Conservation (phyloP, 345 rosid genomes). For the Euclidium syriacum region DNA sequence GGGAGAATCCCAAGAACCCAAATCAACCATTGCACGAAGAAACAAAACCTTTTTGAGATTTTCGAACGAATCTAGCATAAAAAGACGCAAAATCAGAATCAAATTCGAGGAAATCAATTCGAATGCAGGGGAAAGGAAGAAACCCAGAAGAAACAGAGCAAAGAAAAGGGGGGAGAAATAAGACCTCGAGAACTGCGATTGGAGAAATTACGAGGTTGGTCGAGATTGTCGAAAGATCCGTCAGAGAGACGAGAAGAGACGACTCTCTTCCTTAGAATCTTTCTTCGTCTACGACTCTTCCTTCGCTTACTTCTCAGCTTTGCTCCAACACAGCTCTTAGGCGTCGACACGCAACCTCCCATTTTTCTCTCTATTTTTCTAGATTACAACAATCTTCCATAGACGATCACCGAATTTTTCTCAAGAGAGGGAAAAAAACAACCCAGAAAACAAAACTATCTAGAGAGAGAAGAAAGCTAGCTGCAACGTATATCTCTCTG, state of each 20-base stretch:
- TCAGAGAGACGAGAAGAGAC: constrained; percentile 50
- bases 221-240: constrained; percentile 45
- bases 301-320: constrained; percentile 51
- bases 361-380: constrained; percentile 29
- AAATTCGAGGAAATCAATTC: background rate
- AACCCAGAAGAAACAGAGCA: background rate
- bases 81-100: constrained; percentile 10
- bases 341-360: constrained; percentile 86
- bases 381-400: constrained; percentile 15
- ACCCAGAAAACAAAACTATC: constrained; percentile 2
- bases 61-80: constrained; percentile 8
- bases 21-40: background rate
- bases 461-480: background rate
- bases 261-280: constrained; percentile 35
- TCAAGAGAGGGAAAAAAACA: background rate
- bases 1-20: background rate
- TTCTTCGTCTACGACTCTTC: constrained; percentile 44
- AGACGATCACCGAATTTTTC: background rate
- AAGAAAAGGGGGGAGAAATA: background rate
- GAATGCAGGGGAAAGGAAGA: background rate
- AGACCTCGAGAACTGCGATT: constrained; percentile 57
- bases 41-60: background rate
- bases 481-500: background rate
- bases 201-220: constrained; percentile 46
- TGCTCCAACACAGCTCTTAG: constrained; percentile 61